These are phyloP conservation scores for Brassica carinata DNA, from an alignment of 345 rosid genomes.

Conservation along the genomic window DNA sequence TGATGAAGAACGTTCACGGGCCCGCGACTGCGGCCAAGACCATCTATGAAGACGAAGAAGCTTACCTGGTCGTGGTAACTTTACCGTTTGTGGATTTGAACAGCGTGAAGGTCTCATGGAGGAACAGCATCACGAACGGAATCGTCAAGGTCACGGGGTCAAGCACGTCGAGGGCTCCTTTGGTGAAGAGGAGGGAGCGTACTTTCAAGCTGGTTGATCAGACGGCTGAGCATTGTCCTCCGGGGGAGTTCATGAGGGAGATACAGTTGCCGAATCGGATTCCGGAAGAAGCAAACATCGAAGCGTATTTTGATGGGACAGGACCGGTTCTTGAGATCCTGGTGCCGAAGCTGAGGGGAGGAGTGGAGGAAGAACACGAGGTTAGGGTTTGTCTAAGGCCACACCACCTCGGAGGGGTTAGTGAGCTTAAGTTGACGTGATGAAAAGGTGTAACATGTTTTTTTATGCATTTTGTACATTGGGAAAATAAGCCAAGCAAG, in stretches of 20 bases:
- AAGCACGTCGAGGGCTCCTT: conserved; percentile 77
- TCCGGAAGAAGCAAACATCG: conserved; percentile 86
- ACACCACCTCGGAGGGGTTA: conserved; percentile 54
- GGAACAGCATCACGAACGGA: conserved; percentile 75
- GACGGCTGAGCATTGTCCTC: conserved; percentile 91
- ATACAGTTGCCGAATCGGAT: conserved; percentile 80
- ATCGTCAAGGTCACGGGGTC: conserved; percentile 78
- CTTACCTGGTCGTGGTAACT: conserved; percentile 75
- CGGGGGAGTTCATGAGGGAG: conserved; percentile 93
- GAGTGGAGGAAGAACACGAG: conserved; percentile 88
- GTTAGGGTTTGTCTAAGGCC: conserved; percentile 88
- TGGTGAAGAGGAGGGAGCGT: conserved; percentile 77
- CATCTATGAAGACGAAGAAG: conserved; percentile 82
- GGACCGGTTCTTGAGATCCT: conserved; percentile 89
- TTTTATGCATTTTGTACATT: conserved; percentile 14
- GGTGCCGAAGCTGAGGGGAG: conserved; percentile 75
- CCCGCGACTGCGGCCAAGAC: conserved; percentile 96
- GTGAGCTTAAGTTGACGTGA: conserved; percentile 69
- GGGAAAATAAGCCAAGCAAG: conserved; percentile 15
- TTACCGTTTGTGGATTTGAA: conserved; percentile 92
- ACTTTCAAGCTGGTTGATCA: conserved; percentile 93
- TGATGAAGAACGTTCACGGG: conserved; percentile 73
- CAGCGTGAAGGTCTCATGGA: conserved; percentile 94
- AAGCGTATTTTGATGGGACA: conserved; percentile 82
- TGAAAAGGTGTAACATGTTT: background rate